Conservation (phyloP, 768 basidiomycete genomes). For the Serendipita vermifera region DNA sequence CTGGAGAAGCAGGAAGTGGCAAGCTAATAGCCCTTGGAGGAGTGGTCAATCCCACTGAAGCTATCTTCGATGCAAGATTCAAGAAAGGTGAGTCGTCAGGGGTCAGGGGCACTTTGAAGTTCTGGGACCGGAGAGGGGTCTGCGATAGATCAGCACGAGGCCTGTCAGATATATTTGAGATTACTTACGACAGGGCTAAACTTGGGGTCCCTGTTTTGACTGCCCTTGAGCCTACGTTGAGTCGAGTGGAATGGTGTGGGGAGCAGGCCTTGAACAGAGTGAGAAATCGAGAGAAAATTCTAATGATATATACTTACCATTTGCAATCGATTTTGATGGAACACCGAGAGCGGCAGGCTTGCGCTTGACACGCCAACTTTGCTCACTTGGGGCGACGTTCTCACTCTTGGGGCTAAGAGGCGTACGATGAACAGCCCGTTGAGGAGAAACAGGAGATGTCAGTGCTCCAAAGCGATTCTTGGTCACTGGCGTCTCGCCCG, state of each 20-base stretch:
- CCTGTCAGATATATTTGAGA: neutral
- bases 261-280: neutral
- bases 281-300: no score
- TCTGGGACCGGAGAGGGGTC: neutral
- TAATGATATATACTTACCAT: no score
- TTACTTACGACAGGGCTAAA: neutral
- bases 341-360: neutral
- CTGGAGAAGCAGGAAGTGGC: neutral
- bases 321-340: no score
- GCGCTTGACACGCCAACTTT: neutral
- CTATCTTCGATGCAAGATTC: neutral
- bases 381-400: neutral
- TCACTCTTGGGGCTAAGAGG: neutral
- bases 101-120: neutral
- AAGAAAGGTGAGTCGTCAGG: neutral
- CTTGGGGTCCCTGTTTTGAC: neutral
- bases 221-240: neutral
- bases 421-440: neutral
- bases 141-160: neutral
- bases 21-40: neutral
- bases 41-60: neutral
- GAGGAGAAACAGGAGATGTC: neutral
- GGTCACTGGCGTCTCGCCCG: neutral
- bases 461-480: neutral
- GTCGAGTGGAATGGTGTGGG: slow-evolving; percentile 5